Base-by-base conservation (phyloP, 73 alveolate genomes). In the Paramecium primaurelia region DNA sequence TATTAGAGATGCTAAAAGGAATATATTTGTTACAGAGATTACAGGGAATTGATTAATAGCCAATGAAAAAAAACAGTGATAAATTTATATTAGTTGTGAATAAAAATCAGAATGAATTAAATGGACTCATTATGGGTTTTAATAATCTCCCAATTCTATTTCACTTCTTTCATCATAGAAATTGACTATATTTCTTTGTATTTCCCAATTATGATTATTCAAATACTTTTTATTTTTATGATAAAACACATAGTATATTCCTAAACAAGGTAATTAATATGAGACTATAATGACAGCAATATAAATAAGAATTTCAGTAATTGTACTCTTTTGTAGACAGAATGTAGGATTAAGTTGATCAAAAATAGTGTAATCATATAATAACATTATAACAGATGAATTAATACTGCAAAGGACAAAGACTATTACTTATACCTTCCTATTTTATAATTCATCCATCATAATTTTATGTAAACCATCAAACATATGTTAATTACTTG, bases 241-340 rank as follows among this genome's bases (percentile, higher is more conserved):
- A 64, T 80, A 80, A 25, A 38, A 80, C n/a, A 80, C 73, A 80
- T 80, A 80, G 58, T 80, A 80, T 30, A 80, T 80, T 22, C 64
- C 71, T 22, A 80, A 4, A 26, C 77, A 42, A 10, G 91, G 84
- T 26, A 64, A 8, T 64, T 64, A 64, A n/a, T 64, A 64, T 0
- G 47, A 32, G 20, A 64, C 8, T 1, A 64, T 11, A 28, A 64
- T 64, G 22, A 34, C 84, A 28, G 51, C 84, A 64, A 64, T 14
- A 64, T 64, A 32, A 32, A 64, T 32, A 32, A 64, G 84, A 28
- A 64, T 64, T 64, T 34, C 26, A 32, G 84, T 64, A 64, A 64
- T 10, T 12, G 16, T 64, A 64, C 1, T 34, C 16, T 34, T 64
- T 64, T 64, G 84, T 2, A 28, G 42, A 64, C 84, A 64, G 10